Evolutionary conservation across 495 filamentous ascomycete genomes (phyloP).

Genomic region (Thermothielavioides terrestris): DNA sequence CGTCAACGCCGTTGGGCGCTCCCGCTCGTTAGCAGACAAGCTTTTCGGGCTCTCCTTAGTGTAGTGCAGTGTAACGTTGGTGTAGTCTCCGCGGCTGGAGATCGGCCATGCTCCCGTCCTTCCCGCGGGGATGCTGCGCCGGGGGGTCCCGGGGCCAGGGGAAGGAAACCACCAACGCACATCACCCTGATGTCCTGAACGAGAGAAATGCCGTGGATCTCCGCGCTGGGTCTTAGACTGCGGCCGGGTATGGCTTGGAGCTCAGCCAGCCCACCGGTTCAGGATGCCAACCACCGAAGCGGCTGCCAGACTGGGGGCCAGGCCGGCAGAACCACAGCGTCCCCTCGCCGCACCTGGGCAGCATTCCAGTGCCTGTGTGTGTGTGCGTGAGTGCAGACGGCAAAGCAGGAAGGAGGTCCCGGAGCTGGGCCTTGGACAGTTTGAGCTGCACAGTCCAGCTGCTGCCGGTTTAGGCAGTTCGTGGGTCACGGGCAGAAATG

Average conservation of each 20-base stretch:
- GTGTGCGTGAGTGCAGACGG: background rate
- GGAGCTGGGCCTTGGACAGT: background rate
- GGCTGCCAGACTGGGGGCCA: background rate
- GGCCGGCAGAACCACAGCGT: background rate
- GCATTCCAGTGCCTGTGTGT: background rate
- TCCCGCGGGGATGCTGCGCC: background rate
- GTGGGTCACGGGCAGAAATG: slow-evolving; percentile 4
- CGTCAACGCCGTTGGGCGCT: too few species aligned
- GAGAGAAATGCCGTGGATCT: too few species aligned
- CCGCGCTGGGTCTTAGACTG: too few species aligned
- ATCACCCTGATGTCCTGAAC: too few species aligned
- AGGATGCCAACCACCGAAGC: too few species aligned
- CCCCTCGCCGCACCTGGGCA: background rate
- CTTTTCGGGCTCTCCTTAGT: background rate
- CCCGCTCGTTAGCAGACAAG: too few species aligned
- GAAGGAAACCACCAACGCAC: too few species aligned
- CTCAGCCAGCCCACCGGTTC: too few species aligned
- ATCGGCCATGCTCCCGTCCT: background rate
- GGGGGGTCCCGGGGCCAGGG: background rate
- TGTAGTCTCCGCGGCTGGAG: background rate
- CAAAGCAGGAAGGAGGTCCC: background rate
- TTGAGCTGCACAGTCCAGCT: too few species aligned
- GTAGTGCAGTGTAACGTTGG: too few species aligned
- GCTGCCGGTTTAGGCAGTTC: background rate
- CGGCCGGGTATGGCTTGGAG: too few species aligned